Evolutionary conservation across 202 grass and related monocot species (phyloP).

Genomic region (Schoenoplectus triqueter): DNA sequence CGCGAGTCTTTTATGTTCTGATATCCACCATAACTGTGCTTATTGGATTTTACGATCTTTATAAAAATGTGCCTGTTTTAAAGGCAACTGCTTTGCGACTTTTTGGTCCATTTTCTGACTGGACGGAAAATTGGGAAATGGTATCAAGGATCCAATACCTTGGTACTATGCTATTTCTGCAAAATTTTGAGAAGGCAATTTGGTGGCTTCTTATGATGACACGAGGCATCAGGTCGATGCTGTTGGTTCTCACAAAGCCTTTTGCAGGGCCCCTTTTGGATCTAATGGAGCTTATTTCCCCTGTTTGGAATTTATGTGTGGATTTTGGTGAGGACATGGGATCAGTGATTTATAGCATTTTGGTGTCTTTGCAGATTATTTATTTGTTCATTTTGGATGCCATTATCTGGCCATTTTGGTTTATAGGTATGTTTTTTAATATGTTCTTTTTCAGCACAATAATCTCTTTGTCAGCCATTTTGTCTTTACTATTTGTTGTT

Average conservation of each 20-base stretch:
- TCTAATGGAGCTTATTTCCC: conserved; percentile 41
- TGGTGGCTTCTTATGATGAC: conserved; percentile 52
- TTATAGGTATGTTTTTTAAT: conserved; percentile 33
- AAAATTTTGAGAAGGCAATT: conserved; percentile 58
- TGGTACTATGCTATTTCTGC: conserved; percentile 88
- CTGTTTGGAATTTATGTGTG: conserved; percentile 43
- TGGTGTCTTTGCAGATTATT: conserved; percentile 31
- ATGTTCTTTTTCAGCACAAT: neutral
- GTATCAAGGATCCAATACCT: conserved; percentile 77
- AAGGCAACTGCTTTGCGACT: conserved; percentile 63
- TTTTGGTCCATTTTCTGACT: conserved; percentile 75
- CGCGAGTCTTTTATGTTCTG: conserved; percentile 58
- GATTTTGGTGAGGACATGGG: conserved; percentile 52
- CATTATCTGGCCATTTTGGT: conserved; percentile 33
- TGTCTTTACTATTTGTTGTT: conserved; percentile 19
- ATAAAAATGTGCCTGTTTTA: conserved; percentile 88
- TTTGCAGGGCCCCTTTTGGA: conserved; percentile 40
- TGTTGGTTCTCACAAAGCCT: conserved; percentile 45
- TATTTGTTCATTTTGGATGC: conserved; percentile 11
- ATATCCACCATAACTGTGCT: conserved; percentile 64
- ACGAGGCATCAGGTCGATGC: conserved; percentile 34
- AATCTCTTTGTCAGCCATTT: conserved; percentile 4
- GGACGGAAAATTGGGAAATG: conserved; percentile 95
- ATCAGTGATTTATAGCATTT: conserved; percentile 48
- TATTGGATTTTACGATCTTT: conserved; percentile 94